Conservation (phyloP, 768 basidiomycete genomes). For the Boletales sp. region DNA sequence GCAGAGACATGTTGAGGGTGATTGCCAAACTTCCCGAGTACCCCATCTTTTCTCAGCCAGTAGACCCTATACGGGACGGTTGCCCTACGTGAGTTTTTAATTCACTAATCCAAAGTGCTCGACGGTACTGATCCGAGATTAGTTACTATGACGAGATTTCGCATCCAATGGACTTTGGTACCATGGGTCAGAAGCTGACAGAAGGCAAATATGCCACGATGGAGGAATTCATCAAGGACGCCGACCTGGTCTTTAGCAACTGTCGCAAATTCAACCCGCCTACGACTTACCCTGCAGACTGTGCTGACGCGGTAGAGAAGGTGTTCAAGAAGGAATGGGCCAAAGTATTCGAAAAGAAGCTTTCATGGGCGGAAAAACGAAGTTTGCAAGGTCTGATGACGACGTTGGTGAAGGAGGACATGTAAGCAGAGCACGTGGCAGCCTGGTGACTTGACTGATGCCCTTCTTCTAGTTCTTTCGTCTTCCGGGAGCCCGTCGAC, state of each 20-base stretch:
- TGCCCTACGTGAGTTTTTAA: conserved; percentile 77
- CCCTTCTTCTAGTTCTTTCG: conserved; percentile 50
- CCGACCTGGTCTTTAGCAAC: conserved; percentile 82
- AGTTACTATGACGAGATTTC: conserved; percentile 92
- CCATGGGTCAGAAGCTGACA: conserved; percentile 67
- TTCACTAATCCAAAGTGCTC: neutral
- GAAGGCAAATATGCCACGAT: conserved; percentile 69
- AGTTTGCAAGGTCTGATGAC: conserved; percentile 69
- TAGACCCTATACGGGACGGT: conserved; percentile 78
- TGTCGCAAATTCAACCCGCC: conserved; percentile 92
- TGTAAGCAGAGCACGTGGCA: conserved; percentile 39
- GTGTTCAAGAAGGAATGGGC: conserved; percentile 85
- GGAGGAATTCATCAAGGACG: conserved; percentile 78
- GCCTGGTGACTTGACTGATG: neutral
- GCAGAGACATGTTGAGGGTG: conserved; percentile 62
- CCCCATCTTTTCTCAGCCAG: conserved; percentile 73
- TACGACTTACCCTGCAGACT: conserved; percentile 66
- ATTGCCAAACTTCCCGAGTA: conserved; percentile 64
- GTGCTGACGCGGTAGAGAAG: conserved; percentile 71
- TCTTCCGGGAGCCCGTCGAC: conserved; percentile 87
- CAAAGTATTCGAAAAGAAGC: conserved; percentile 66
- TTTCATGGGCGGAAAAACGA: conserved; percentile 78
- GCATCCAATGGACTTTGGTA: conserved; percentile 91
- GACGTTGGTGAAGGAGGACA: conserved; percentile 61
- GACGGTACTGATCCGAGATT: conserved; percentile 3